Conservation (phyloP, 768 basidiomycete genomes). For the Lactarius trivialis region DNA sequence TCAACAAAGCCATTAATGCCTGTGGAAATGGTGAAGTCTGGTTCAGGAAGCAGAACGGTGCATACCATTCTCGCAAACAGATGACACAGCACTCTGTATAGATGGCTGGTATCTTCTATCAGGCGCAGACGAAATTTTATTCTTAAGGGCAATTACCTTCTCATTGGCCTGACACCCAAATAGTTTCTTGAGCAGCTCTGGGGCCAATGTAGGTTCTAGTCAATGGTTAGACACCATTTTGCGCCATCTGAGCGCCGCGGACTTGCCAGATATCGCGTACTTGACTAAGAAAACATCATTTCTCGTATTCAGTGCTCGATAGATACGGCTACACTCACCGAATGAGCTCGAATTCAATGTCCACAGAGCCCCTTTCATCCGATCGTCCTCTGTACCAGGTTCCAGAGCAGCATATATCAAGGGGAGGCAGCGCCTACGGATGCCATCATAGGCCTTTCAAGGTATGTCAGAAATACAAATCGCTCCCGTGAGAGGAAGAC, state of each 20-base stretch:
- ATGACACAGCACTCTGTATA: conserved; percentile 63
- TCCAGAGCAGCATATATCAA: conserved; percentile 49
- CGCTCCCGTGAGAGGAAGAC: conserved; percentile 14
- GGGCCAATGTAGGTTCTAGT: conserved; percentile 57
- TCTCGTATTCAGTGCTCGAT: background rate
- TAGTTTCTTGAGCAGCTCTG: conserved; percentile 51
- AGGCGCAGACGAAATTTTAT: background rate
- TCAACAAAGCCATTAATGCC: conserved; percentile 57
- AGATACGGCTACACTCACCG: conserved; percentile 33
- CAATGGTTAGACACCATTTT: background rate
- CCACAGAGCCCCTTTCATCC: conserved; percentile 91
- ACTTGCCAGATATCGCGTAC: conserved; percentile 37
- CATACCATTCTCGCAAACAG: conserved; percentile 57
- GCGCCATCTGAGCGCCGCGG: no score
- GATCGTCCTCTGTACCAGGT: conserved; percentile 73
- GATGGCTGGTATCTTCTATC: conserved; percentile 45
- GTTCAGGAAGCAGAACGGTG: conserved; percentile 21
- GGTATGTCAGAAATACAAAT: background rate
- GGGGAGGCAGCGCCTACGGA: conserved; percentile 56
- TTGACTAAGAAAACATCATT: conserved; percentile 28
- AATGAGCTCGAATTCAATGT: conserved; percentile 60
- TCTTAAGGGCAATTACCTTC: conserved; percentile 42
- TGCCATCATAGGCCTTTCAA: conserved; percentile 58
- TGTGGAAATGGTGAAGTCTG: conserved; percentile 27
- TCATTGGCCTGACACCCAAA: conserved; percentile 79